These are phyloP conservation scores for Sporothrix mexicana DNA, from an alignment of 2,329 filamentous ascomycete species.

Conservation along the genomic window DNA sequence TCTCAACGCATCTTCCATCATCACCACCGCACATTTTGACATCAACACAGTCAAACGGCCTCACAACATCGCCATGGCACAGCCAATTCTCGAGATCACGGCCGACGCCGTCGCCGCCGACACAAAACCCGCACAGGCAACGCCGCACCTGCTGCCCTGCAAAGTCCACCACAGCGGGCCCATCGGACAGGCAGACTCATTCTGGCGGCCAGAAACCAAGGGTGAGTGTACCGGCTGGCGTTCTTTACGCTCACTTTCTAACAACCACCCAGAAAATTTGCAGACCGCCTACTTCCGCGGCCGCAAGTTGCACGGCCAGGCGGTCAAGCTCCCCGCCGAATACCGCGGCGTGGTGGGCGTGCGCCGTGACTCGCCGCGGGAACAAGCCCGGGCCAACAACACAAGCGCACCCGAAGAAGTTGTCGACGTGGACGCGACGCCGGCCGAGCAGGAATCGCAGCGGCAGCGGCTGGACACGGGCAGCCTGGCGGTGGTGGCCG, in stretches of 20 bases:
- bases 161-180: constrained; percentile 79
- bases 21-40: background rate
- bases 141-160: constrained; percentile 78
- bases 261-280: constrained; percentile 37
- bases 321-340: constrained; percentile 69
- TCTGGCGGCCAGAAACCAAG: constrained; percentile 67
- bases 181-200: constrained; percentile 65
- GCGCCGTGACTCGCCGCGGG: constrained; percentile 45
- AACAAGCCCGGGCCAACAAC: constrained; percentile 38
- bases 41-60: background rate
- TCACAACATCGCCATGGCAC: constrained; percentile 46
- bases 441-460: constrained; percentile 47
- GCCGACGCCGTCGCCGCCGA: constrained; percentile 36
- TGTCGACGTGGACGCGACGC: constrained; percentile 49
- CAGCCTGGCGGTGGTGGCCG: constrained; percentile 65
- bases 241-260: too few relatives aligned
- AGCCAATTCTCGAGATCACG: constrained; percentile 52
- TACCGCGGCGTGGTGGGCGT: constrained; percentile 71
- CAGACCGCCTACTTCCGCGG: constrained; percentile 75
- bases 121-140: constrained; percentile 48
- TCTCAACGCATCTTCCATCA: constrained; percentile 16
- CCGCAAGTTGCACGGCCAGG: constrained; percentile 74
- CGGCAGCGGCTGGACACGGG: constrained; percentile 53
- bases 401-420: constrained; percentile 37
- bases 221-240: background rate